Base-by-base conservation (phyloP, 495 filamentous ascomycete genomes). In the Xylaria sp. region DNA sequence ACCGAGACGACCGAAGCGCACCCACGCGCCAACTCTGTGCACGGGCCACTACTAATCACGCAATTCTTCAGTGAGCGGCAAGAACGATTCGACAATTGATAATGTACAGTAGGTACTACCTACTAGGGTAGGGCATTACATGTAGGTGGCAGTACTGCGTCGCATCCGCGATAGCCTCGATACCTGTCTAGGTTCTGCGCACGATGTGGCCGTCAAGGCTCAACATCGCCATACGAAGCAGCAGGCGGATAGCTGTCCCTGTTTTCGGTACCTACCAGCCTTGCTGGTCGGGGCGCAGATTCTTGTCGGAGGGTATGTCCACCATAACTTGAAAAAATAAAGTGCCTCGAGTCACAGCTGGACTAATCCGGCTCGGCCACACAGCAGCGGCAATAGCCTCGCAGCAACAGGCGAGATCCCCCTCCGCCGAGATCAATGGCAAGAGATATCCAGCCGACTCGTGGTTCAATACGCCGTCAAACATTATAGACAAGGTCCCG, bases 391-490 rank as follows among this genome's bases (percentile, higher is more conserved):
- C 59, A 24, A 29, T 41, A 59, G 26, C 29, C 50, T 52, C 59
- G 21, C 58, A 31, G 24, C 29, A 41, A 46, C 12, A 29, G 50
- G n/a, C 70, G 9, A 68, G 53, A 40, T 53, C 71, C 35, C 70
- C 75, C 21, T 65, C 65, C 24, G 79, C 88, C 61, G 82, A 74
- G 3, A 87, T 97, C 67, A 89, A 91, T 75, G 88, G 85, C 72
- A 83, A 85, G 61, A 74, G 81, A 19, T 97, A 96, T 77, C 72
- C 73, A 1, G 90, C 85, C 29, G 95, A 98, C 72, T 77, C 88
- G 61, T 98, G 94, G 94, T 95, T 90, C 77, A 99, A 98, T 76
- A 85, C 93, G 40, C 89, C 97, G 17, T 78, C 88, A 14, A 89
- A 89, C 67, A 93, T 99, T 69, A 84, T 94, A 62, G 86, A 90